Evolutionary conservation across 2,329 filamentous ascomycete species (phyloP).

Genomic region (Scopulariopsis brevicaulis): DNA sequence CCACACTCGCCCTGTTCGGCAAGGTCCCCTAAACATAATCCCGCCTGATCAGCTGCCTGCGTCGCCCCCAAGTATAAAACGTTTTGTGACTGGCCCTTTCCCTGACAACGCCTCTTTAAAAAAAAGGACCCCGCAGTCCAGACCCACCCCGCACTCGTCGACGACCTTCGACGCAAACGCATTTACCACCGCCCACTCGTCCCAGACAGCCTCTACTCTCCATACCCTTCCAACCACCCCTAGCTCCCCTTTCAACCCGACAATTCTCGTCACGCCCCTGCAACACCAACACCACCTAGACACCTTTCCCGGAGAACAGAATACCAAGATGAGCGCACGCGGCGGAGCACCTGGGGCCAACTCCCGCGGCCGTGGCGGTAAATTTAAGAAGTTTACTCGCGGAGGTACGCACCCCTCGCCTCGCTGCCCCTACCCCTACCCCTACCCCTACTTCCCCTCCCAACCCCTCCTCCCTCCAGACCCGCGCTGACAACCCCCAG

Average conservation of each 20-base stretch:
- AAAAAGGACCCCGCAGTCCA: neutral
- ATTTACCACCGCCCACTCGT: neutral
- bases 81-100: neutral
- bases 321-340: neutral
- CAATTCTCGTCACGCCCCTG: neutral
- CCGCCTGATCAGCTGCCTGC: neutral
- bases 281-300: neutral
- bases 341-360: slow-evolving; percentile 1
- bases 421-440: neutral
- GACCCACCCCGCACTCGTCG: neutral
- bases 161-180: neutral
- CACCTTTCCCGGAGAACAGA: neutral
- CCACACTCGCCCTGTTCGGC: too few relatives aligned
- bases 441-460: neutral
- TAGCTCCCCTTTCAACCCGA: neutral
- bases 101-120: neutral
- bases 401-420: slow-evolving; percentile 51
- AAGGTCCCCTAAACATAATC: too few relatives aligned
- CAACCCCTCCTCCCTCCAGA: slow-evolving; percentile 7
- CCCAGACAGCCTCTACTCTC: neutral
- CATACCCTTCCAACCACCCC: neutral
- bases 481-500: slow-evolving; percentile 30
- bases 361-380: slow-evolving; percentile 75
- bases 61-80: neutral
- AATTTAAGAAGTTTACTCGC: slow-evolving; percentile 87